Base-by-base conservation (phyloP, 2,329 filamentous ascomycete genomes). In the Neoascochyta sp. region DNA sequence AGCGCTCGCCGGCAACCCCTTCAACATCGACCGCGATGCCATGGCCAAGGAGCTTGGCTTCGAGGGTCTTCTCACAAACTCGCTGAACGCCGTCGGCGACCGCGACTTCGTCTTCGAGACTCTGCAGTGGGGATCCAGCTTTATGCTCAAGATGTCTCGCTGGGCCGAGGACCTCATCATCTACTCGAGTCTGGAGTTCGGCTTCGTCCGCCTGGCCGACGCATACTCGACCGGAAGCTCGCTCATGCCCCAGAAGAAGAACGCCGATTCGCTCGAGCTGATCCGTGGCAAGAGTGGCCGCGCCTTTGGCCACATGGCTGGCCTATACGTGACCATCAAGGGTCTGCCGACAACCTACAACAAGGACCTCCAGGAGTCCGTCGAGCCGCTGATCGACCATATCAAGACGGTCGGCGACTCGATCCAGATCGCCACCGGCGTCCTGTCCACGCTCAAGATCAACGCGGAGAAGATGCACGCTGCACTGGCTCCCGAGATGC, bases 91-190 rank as follows among this genome's bases (percentile, higher is more conserved):
- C 22, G 81, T 87, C 7, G 79, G 75, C 10, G 84, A 89, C 63
- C 75, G 86, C 17, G 87, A 93, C 61, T 94, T 93, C 52, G 78
- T 90, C 9, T 74, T 84, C 34, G 86, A 94, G 67, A 80, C 78
- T 1, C 76, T 94, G 65, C 80, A 86, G 61, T 94, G 86, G 83
- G 80, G 78, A 4, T 75, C 76, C 16, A 83, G 82, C 52, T 69
- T 93, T 43, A 90, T 86, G 80, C 73, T 78, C 40, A 86, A 92
- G 68, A 73, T 93, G 47, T 85, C 76, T 32, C 77, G 84, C 32
- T 90, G 83, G 80, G 77, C 81, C 4, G 86, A 94, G 66, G 88
- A 95, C 57, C 68, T 94, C 38, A 93, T 94, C 65, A 76, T 93
- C 55, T 89, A 90, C 68, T 81, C 75, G 14, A 79, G 81, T 7